Conservation (phyloP, 2,329 filamentous ascomycete species). For the Cadophora malorum region DNA sequence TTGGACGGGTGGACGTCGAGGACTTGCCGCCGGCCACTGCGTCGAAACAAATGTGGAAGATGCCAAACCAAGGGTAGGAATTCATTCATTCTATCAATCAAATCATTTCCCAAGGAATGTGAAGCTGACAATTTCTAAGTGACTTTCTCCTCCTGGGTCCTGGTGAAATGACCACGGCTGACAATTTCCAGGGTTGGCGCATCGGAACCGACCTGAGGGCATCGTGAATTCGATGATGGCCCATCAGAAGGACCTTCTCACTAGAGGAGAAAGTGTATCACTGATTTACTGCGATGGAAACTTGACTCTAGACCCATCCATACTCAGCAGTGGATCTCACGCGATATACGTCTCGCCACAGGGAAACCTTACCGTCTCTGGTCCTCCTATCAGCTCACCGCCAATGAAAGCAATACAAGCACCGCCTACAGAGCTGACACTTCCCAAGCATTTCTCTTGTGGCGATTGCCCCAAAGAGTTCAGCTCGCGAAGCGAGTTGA, state of each 20-base stretch:
- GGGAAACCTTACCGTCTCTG: slow-evolving; percentile 3
- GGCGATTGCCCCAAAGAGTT: slow-evolving; percentile 8
- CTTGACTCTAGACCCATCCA: slow-evolving; percentile 13
- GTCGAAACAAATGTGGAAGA: slow-evolving; percentile 14
- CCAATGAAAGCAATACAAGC: slow-evolving; percentile 8
- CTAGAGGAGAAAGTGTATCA: slow-evolving; percentile 18
- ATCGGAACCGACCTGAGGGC: slow-evolving; percentile 8
- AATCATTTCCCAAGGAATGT: not conserved
- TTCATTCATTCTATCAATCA: not conserved
- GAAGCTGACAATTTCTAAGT: slow-evolving; percentile 1
- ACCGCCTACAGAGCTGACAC: not conserved
- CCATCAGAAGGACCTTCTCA: slow-evolving; percentile 16
- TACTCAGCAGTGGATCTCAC: slow-evolving; percentile 20
- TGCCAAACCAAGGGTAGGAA: slow-evolving; percentile 14
- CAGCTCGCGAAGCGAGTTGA: not conserved
- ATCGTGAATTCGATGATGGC: slow-evolving; percentile 18
- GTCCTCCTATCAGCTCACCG: not conserved
- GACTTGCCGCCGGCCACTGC: not conserved
- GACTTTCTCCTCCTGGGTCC: not conserved
- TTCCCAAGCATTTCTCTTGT: slow-evolving; percentile 3
- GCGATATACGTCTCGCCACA: slow-evolving; percentile 24
- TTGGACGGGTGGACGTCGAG: not conserved
- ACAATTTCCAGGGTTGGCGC: not conserved
- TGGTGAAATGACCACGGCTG: not conserved
- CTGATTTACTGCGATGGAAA: slow-evolving; percentile 21